Base-by-base conservation (phyloP, 202 grass and related monocot genomes). In the Carex arenaria region DNA sequence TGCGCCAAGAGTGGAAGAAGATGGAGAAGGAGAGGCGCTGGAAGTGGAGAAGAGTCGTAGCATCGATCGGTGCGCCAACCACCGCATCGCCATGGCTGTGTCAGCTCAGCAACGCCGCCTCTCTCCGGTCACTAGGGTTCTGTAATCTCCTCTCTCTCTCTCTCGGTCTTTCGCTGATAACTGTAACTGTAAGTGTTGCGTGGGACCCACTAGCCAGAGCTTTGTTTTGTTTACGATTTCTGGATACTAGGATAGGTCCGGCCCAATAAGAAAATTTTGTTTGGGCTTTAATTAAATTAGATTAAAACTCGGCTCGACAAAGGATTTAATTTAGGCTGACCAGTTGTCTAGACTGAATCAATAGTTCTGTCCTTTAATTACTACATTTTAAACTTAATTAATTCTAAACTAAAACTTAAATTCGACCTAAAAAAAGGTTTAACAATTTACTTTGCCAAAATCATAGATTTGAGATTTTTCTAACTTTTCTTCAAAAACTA, bases 11-110 rank as follows among this genome's bases (percentile, higher is more conserved):
- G 65, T 28, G 1, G 80, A 28, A 10, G 43, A 49, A 42, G 18
- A 81, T 40, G 15, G 83, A 30, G 32, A 54, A 70, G 14, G 19
- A 78, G 73, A 69, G 85, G 64, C 69, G 80, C 71, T 17, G 26
- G 67, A 89, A 69, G 52, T 79, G 86, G 64, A 85, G 81, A 83
- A 86, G 30, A 86, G 78, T 42, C 49, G 82, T 62, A 31, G 90
- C 85, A 81, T 81, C 62, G 73, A 82, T 45, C 80, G 49, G 59
- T 80, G 75, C 36, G 86, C 92, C 67, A 85, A 57, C 88, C 89
- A 79, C 64, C 86, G 88, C 89, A 90, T 91, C 85, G 92, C 89
- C 92, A 98, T 97, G 36, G 73, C 82, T 82, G 81, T 8, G 57
- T 51, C 81, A 55, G 42, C 20, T 32, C 13, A 88, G 52, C 63